Evolutionary conservation across 345 rosid genomes (phyloP).

Genomic region (Gossypium arboreum): DNA sequence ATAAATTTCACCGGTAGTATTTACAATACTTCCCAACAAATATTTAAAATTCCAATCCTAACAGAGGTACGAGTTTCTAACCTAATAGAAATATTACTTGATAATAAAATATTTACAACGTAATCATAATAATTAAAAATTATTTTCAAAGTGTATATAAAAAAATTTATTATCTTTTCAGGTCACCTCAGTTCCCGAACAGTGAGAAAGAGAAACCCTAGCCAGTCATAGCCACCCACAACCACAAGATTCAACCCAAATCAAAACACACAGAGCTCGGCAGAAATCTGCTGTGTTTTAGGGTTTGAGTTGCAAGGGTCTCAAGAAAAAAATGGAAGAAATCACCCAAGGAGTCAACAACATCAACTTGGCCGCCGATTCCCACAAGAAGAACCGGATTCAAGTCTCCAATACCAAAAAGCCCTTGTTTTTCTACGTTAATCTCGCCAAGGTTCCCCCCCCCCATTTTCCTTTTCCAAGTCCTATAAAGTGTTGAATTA

Average conservation of each 20-base stretch:
- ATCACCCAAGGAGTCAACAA: slow-evolving; percentile 60
- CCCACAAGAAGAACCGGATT: slow-evolving; percentile 71
- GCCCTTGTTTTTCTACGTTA: slow-evolving; percentile 88
- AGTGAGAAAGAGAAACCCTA: not conserved
- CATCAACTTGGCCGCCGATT: slow-evolving; percentile 47
- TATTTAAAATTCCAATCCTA: too few relatives aligned
- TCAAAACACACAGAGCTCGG: not conserved
- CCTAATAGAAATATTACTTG: too few relatives aligned
- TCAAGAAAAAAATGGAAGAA: slow-evolving; percentile 51
- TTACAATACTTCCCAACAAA: too few relatives aligned
- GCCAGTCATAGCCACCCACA: not conserved
- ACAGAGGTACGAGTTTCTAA: too few relatives aligned
- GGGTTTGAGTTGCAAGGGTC: not conserved
- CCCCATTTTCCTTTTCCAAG: not conserved
- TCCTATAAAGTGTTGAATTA: not conserved
- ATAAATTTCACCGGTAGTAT: too few relatives aligned
- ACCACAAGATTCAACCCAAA: not conserved
- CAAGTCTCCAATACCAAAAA: slow-evolving; percentile 94
- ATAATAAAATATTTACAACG: not conserved
- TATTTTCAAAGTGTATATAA: too few relatives aligned
- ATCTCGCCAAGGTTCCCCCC: slow-evolving; percentile 74
- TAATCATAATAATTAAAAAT: not conserved
- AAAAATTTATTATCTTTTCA: not conserved
- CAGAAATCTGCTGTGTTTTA: not conserved
- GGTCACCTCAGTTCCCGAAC: not conserved